These are phyloP conservation scores for Urtica urens DNA, from an alignment of 306 rosid species.

Conservation along the genomic window DNA sequence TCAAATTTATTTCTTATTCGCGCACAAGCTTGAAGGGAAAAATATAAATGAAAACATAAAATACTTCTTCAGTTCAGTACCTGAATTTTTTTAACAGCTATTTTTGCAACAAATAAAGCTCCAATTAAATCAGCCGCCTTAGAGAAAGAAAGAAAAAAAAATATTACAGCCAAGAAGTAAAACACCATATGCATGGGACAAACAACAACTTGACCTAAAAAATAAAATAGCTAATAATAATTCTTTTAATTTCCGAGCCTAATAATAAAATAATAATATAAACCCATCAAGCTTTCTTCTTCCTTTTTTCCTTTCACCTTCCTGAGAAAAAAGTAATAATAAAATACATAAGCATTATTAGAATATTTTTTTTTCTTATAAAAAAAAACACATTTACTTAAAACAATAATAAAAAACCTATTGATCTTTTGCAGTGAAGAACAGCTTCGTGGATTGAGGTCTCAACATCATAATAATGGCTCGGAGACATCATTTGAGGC, in stretches of 20 bases:
- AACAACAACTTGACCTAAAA: slow-evolving; percentile 20
- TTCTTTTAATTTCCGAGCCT: neutral
- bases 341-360: too few species aligned
- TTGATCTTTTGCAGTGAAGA: slow-evolving; percentile 58
- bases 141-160: slow-evolving; percentile 5
- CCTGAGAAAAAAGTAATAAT: neutral
- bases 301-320: neutral
- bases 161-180: slow-evolving; percentile 5
- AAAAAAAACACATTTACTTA: too few species aligned
- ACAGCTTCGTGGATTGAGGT: slow-evolving; percentile 53
- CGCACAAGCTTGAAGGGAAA: neutral
- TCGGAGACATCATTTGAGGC: slow-evolving; percentile 28
- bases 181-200: slow-evolving; percentile 14
- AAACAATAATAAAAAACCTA: slow-evolving; percentile 23
- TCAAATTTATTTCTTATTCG: neutral
- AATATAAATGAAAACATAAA: neutral
- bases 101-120: neutral
- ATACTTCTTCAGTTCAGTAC: neutral
- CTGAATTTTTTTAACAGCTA: slow-evolving; percentile 10
- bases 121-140: slow-evolving; percentile 7
- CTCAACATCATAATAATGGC: slow-evolving; percentile 25
- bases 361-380: too few species aligned
- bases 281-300: neutral
- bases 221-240: too few species aligned
- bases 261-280: too few species aligned